A percentile compares a stretch with the other conserved stretches of the same genome.
Conservation (phyloP, 2,329 filamentous ascomycete genomes). For the Amylocarpus encephaloides region DNA sequence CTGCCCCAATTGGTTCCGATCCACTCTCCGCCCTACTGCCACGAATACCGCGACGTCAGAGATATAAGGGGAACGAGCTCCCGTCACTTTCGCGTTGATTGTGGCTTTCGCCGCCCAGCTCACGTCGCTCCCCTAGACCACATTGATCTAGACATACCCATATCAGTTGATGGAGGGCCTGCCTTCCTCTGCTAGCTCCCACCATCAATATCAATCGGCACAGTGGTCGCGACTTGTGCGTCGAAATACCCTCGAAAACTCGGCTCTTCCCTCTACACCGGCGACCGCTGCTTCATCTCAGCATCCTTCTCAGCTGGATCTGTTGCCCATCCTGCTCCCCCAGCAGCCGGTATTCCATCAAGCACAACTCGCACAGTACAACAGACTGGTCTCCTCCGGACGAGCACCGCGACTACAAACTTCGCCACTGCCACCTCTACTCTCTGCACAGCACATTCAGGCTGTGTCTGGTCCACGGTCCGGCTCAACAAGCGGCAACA, state of each 20-base stretch:
- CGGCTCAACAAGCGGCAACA: constrained; percentile 42
- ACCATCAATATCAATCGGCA: constrained; percentile 33
- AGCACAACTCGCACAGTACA: constrained; percentile 58
- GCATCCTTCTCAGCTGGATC: constrained; percentile 42
- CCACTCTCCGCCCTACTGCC: neutral
- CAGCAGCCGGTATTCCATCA: constrained; percentile 55
- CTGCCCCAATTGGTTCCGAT: neutral
- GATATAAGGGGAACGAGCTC: neutral
- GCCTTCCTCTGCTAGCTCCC: constrained; percentile 27
- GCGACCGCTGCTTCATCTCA: constrained; percentile 25
- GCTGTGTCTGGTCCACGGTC: constrained; percentile 44
- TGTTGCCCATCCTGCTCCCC: constrained; percentile 51
- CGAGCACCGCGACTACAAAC: constrained; percentile 46
- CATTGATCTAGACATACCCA: constrained; percentile 19
- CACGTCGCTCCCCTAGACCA: constrained; percentile 4
- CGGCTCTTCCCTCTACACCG: constrained; percentile 20
- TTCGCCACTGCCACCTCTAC: constrained; percentile 47
- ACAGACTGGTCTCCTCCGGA: constrained; percentile 54
- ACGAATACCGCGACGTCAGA: neutral
- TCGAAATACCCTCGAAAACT: constrained; percentile 29
- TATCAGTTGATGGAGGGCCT: constrained; percentile 33
- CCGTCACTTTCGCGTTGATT: constrained; percentile 5
- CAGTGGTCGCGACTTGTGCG: constrained; percentile 33
- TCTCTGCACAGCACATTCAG: constrained; percentile 51
- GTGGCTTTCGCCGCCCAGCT: constrained; percentile 7